Evolutionary conservation across 108 stramenopile species (phyloP).

Genomic region (Tribonema minus): DNA sequence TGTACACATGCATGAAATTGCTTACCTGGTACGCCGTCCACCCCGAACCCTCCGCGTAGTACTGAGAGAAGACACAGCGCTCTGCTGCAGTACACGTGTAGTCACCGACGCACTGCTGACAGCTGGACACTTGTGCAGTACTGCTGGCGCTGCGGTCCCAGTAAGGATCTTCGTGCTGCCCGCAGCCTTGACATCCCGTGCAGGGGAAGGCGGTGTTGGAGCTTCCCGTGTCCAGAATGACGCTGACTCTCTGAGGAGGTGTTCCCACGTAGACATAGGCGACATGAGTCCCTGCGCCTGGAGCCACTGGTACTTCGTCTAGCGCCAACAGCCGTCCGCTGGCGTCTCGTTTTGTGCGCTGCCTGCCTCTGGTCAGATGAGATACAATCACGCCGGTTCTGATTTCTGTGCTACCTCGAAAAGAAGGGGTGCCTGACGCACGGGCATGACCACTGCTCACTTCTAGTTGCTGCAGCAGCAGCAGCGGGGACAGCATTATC

Average conservation of each 20-base stretch:
- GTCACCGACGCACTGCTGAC: conserved; percentile 21
- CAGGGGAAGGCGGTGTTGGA: conserved; percentile 85
- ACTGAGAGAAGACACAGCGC: conserved; percentile 48
- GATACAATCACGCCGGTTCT: too few relatives aligned
- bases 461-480: too few relatives aligned
- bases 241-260: conserved; percentile 81
- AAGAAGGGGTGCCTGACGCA: too few relatives aligned
- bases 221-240: conserved; percentile 90
- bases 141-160: conserved; percentile 51
- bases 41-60: conserved; percentile 55
- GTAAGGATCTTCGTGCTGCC: conserved; percentile 82
- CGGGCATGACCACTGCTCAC: too few relatives aligned
- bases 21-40: conserved; percentile 54
- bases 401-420: too few relatives aligned
- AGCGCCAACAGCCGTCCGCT: too few relatives aligned
- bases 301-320: too few relatives aligned
- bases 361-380: too few relatives aligned
- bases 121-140: conserved; percentile 1
- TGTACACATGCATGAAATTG: too few relatives aligned
- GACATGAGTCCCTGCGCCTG: conserved; percentile 89
- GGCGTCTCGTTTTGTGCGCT: too few relatives aligned
- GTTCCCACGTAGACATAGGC: conserved; percentile 79
- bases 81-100: conserved; percentile 14
- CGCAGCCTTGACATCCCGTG: conserved; percentile 70
- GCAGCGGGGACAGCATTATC: too few relatives aligned